Base-by-base conservation (phyloP, 306 rosid genomes). In the Glycine tomentella region DNA sequence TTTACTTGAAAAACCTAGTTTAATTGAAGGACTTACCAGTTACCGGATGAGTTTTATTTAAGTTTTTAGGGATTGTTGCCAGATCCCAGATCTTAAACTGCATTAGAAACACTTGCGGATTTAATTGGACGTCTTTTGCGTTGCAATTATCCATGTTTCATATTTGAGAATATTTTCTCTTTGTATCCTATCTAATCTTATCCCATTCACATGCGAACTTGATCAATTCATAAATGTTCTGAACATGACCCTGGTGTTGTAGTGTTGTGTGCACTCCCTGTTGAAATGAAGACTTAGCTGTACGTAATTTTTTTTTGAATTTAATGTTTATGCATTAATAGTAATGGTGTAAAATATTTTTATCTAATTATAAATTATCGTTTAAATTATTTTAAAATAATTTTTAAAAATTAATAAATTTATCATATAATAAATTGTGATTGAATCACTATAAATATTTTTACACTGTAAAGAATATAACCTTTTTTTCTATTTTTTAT, bases 161-260 rank as follows among this genome's bases (percentile, higher is more conserved):
- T 55, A 38, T 25, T 25, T 25, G 9, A 56, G 63, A 44, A 36
- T 7, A 25, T 34, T 36, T 34, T 56, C 15, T 17, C 34, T 3
- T 56, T 40, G 45, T 44, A 13, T 55, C 51, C 62, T 7, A 4
- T 51, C 48, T 72, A 51, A 33, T 16, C 17, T 25, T 50, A 10
- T 45, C 58, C 59, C 46, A 8, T 4, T 58, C 48, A 10, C 40
- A n/a, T 14, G 5, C 38, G 49, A 72, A 9, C 42, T 63, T 10
- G 4, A 38, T 69, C 51, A 62, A 16, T 72, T 49, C 46, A 61
- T 33, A 11, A 80, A 58, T 38, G 56, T 80, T 11, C 74, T 51
- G 61, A 64, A 44, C 51, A 53, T 31, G 34, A 40, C 7, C 44
- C 44, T 40, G 51, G 17, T 40, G 49, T 9, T 50, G 33, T 11